phyloP scores from a whole-genome alignment of 768 basidiomycete genomes.

The Boletus sp. region DNA sequence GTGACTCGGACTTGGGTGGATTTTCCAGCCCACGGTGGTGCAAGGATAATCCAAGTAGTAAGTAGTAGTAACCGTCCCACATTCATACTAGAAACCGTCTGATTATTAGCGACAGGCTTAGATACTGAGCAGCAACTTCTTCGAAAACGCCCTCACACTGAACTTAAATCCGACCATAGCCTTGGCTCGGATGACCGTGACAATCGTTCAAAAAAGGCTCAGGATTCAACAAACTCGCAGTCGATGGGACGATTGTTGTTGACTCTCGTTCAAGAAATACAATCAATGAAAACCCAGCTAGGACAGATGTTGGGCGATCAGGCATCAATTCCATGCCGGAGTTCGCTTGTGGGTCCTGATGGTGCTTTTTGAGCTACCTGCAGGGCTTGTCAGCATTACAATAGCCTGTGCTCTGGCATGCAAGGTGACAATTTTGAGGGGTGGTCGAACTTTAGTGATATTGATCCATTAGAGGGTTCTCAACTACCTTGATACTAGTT shows the following conservation, averaged over 20 bases:
- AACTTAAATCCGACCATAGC: not conserved
- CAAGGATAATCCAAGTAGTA: no score
- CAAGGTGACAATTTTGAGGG: not conserved
- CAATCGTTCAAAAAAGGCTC: not conserved
- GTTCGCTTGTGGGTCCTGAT: not conserved
- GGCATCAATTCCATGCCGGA: not conserved
- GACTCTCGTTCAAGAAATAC: no score
- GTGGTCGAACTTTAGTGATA: not conserved
- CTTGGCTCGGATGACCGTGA: no score
- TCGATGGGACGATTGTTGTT: not conserved
- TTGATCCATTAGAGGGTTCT: not conserved
- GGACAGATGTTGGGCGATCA: not conserved
- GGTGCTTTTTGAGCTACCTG: not conserved
- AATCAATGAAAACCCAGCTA: not conserved
- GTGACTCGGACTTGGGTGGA: no score
- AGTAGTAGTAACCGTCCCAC: no score
- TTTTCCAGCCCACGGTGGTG: no score
- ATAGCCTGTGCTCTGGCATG: no score
- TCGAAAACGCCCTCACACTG: not conserved
- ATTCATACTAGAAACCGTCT: not conserved
- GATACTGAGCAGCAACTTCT: not conserved
- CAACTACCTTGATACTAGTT: not conserved
- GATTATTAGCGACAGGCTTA: not conserved
- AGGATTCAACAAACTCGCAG: not conserved
- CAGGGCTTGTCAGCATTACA: not conserved